phyloP scores from a whole-genome alignment of 495 filamentous ascomycete species.

The Platismatia glauca region DNA sequence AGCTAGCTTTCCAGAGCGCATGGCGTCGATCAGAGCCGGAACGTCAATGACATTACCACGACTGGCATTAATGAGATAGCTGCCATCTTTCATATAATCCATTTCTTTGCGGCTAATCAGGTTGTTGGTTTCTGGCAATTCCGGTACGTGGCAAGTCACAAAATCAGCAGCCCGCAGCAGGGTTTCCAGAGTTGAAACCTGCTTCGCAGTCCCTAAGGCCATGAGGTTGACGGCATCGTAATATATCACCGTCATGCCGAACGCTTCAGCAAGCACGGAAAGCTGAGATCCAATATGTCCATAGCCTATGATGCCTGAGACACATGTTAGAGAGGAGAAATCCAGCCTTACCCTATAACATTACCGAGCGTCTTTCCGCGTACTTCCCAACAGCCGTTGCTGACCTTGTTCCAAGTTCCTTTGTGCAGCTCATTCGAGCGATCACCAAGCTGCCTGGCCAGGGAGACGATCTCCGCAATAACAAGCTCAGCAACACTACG shows the following conservation, averaged over 20 bases:
- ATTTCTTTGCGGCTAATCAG: slow-evolving; percentile 75
- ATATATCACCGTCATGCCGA: slow-evolving; percentile 96
- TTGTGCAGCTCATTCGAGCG: slow-evolving; percentile 89
- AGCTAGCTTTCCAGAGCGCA: slow-evolving; percentile 79
- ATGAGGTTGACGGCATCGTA: slow-evolving; percentile 90
- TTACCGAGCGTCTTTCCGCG: slow-evolving; percentile 90
- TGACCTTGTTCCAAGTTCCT: slow-evolving; percentile 97
- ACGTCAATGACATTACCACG: slow-evolving; percentile 93
- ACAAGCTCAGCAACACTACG: slow-evolving; percentile 93
- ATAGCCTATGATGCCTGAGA: slow-evolving; percentile 80
- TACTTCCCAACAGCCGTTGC: slow-evolving; percentile 93
- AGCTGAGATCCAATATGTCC: slow-evolving; percentile 97
- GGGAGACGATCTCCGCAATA: slow-evolving; percentile 82
- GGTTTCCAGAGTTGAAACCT: slow-evolving; percentile 66
- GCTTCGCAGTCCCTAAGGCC: slow-evolving; percentile 78
- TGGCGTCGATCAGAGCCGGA: slow-evolving; percentile 79
- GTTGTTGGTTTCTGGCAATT: slow-evolving; percentile 81
- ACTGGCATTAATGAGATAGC: slow-evolving; percentile 92
- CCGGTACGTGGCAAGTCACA: slow-evolving; percentile 88
- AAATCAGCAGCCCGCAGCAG: slow-evolving; percentile 81
- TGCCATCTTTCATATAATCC: slow-evolving; percentile 80
- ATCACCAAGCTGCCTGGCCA: slow-evolving; percentile 88
- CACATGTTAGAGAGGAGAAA: slow-evolving; percentile 1
- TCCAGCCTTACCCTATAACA: slow-evolving; percentile 16
- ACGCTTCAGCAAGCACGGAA: slow-evolving; percentile 89